Base-by-base conservation (phyloP, 2,329 filamentous ascomycete genomes). In the Nothomitra cinnamomea region DNA sequence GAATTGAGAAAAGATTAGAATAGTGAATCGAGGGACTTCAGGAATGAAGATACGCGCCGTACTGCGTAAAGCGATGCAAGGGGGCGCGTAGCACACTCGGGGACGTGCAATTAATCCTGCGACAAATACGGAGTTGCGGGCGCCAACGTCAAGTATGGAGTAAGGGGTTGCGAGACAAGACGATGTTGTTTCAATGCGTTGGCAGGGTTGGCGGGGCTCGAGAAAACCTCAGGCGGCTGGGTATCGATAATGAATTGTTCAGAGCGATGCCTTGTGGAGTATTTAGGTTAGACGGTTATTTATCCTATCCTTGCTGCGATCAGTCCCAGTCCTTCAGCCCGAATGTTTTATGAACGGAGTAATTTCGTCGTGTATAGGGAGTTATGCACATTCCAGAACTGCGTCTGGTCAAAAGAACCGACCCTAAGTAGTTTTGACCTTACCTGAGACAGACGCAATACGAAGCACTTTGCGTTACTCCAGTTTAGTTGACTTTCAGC, bases 61-160 rank as follows among this genome's bases (percentile, higher is more conserved):
- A 25, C 24, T 25, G 43, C 43, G 45, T 22, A 25, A 28, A 48
- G 43, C 43, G 45, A 49, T 49, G 45, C 45, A 49, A 49, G 45
- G 45, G 45, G 43, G 5, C 25, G 21, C 43, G 43, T 13, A 25
- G 45, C 13, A 24, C 5, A 28, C 12, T 24, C 22, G 21, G 43
- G 5, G 22, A 21, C 21, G 22, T 7, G 43, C 43, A 48, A 48
- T 28, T 49, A 49, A 32, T 49, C n/a, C 24, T 49, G 45, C 45
- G 25, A 49, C 45, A 48, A 32, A 10, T 32, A 32, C 28, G 28
- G 28, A 32, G 43, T 28, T 25, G 43, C 22, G 45, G 45, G 45
- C 45, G 45, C 45, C 45, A 49, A 49, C 24, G 45, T 49, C 17
- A 49, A 32, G 45, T n/a, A 49, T n/a, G n/a, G n/a, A 49, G 45